Conservation (phyloP, 306 rosid species). For the Trichosanthes cucumerina region DNA sequence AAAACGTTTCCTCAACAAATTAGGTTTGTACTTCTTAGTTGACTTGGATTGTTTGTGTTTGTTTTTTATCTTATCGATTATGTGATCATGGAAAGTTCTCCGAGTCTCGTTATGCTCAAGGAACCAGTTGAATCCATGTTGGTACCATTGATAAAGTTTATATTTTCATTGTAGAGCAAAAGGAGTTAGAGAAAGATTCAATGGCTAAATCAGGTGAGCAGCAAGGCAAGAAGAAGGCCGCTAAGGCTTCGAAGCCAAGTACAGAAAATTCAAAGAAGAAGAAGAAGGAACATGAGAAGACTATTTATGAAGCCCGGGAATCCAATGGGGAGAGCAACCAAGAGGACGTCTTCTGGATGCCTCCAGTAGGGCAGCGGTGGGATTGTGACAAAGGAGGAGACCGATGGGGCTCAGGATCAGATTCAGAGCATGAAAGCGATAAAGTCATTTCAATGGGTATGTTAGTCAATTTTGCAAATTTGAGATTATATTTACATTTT, state of each 20-base stretch:
- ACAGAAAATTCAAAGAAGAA: constrained; percentile 31
- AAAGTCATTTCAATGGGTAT: constrained; percentile 41
- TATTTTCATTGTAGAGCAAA: constrained; percentile 40
- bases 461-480: constrained; percentile 7
- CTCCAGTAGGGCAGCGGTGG: constrained; percentile 83
- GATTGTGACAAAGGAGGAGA: constrained; percentile 71
- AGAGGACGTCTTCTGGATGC: constrained; percentile 84
- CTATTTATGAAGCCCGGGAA: constrained; percentile 23
- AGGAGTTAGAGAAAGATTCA: constrained; percentile 39
- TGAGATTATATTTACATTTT: not conserved
- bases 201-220: constrained; percentile 28
- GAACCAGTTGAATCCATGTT: not conserved
- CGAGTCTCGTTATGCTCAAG: not conserved
- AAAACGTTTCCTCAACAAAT: constrained; percentile 74
- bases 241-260: constrained; percentile 14
- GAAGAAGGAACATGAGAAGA: constrained; percentile 14
- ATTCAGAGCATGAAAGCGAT: constrained; percentile 44
- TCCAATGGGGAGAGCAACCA: constrained; percentile 30
- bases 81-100: not conserved
- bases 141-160: not conserved
- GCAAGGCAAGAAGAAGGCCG: constrained; percentile 24
- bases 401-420: constrained; percentile 68
- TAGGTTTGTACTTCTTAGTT: constrained; percentile 42
- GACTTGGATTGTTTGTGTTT: not conserved
- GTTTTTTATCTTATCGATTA: not conserved